Base-by-base conservation (phyloP, 2,329 filamentous ascomycete species). In the Knufia fluminis region DNA sequence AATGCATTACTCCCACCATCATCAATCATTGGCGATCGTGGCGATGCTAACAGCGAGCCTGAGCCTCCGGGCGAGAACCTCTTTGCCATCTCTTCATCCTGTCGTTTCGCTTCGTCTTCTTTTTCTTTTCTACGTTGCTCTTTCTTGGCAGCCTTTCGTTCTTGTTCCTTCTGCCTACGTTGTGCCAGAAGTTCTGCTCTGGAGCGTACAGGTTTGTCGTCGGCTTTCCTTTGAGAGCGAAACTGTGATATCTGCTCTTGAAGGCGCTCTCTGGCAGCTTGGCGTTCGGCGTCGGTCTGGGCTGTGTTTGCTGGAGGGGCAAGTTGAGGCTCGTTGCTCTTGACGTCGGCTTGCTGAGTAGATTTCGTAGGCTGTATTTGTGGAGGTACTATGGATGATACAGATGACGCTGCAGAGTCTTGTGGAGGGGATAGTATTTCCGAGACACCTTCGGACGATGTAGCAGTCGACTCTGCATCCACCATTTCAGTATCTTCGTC, bases 151-250 rank as follows among this genome's bases (percentile, higher is more conserved):
- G 82, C 82, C 65, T 90, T 91, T 54, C 88, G 81, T 65, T 89
- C 81, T 52, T 87, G 84, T 64, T 94, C 86, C 70, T 95, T 96
- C 63, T 82, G 81, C 55, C 92, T 80, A 36, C 92, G 80, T 39
- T 86, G 79, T 67, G 97, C 92, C 59, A 98, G 88, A 10, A 98
- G 77, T 64, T 97, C 90, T 68, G 94, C 85, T 53, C 92, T 80
- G 53, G 87, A 94, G 55, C 85, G 82, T 50, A 91, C 86, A 14
- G 85, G 83, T 61, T 85, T 83, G 52, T 88, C 88, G 59, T 94
- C 88, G 4, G 91, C 90, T 66, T 95, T 95, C 52, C 92, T 83
- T 22, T 82, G 82, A 8, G 86, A 85, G 52, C 91, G 85, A 44
- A 97, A 79, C 40, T 83, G 83, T 59, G 92, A 86, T 49, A 98